Evolutionary conservation across 768 basidiomycete species (phyloP).

Genomic region (Hypsizygus marmoreus): DNA sequence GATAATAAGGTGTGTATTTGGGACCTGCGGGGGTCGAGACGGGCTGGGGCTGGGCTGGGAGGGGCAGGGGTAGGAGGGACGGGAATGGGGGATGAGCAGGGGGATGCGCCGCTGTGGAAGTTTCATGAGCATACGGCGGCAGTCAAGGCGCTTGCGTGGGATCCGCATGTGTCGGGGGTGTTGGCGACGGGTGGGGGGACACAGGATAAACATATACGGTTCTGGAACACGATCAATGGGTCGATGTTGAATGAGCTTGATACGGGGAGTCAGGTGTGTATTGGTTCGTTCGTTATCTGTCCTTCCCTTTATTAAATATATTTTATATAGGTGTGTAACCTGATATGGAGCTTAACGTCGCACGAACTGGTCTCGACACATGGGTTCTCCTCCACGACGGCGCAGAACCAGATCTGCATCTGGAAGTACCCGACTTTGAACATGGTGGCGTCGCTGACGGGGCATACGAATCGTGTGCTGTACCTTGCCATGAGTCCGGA

Average conservation of each 20-base stretch:
- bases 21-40: conserved; percentile 68
- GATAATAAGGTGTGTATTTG: conserved; percentile 99
- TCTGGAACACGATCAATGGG: conserved; percentile 94
- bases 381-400: conserved; percentile 90
- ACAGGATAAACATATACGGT: conserved; percentile 97
- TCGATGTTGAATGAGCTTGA: conserved; percentile 85
- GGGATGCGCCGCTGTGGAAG: conserved; percentile 81
- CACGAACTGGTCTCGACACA: conserved; percentile 98
- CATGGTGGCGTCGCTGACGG: conserved; percentile 93
- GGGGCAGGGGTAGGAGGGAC: conserved; percentile 19
- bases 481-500: conserved; percentile 98
- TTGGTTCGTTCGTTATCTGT: conserved; percentile 9
- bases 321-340: conserved; percentile 81
- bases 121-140: conserved; percentile 97
- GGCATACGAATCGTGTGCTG: conserved; percentile 92
- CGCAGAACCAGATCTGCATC: conserved; percentile 95
- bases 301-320: conserved; percentile 8
- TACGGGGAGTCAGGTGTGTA: conserved; percentile 90
- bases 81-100: conserved; percentile 30
- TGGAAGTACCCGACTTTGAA: conserved; percentile 93
- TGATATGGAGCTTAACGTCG: conserved; percentile 94
- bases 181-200: conserved; percentile 96
- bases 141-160: conserved; percentile 98
- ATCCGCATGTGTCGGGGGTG: conserved; percentile 89
- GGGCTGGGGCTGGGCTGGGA: conserved; percentile 26